phyloP scores from a whole-genome alignment of 352 stramenopile species.

The Thraustochytrium striatum region DNA sequence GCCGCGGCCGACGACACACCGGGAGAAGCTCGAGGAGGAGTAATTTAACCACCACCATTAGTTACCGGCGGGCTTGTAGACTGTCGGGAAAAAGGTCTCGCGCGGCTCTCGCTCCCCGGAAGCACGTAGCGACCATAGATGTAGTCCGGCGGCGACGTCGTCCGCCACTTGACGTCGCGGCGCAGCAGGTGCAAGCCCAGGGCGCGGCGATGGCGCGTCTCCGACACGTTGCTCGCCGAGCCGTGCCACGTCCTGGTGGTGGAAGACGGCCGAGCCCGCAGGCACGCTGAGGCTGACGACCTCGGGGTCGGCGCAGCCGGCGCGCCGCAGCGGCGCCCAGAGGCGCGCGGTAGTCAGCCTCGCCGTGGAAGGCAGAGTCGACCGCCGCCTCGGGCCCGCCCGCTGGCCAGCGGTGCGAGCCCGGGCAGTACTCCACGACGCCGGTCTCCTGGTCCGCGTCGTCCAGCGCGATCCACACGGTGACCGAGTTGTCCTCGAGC shows the following conservation, averaged over 20 bases:
- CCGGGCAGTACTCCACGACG: constrained; percentile 62
- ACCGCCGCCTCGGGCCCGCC: constrained; percentile 31
- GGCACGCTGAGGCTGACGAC: constrained; percentile 49
- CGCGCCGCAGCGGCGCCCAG: constrained; percentile 22
- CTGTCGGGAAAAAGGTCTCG: constrained; percentile 54
- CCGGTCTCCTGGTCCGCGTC: constrained; percentile 64
- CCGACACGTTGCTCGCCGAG: constrained; percentile 52
- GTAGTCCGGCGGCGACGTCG: constrained; percentile 52
- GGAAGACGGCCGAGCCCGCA: constrained; percentile 54
- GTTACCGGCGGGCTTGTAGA: neutral
- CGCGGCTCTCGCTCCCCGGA: constrained; percentile 16
- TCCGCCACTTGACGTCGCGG: constrained; percentile 55
- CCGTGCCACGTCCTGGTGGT: constrained; percentile 62
- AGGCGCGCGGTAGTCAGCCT: constrained; percentile 42
- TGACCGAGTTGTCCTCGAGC: constrained; percentile 60
- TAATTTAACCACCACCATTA: neutral
- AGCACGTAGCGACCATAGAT: constrained; percentile 61
- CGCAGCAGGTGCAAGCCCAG: constrained; percentile 59
- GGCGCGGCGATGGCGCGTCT: constrained; percentile 48
- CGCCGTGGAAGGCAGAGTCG: constrained; percentile 52
- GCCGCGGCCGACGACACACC: neutral
- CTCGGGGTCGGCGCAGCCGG: constrained; percentile 27
- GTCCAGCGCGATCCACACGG: constrained; percentile 70
- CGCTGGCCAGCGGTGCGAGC: constrained; percentile 55
- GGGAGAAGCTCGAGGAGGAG: neutral